Evolutionary conservation across 352 stramenopile genomes (phyloP).

Genomic region (Globisporangium echinulatum): DNA sequence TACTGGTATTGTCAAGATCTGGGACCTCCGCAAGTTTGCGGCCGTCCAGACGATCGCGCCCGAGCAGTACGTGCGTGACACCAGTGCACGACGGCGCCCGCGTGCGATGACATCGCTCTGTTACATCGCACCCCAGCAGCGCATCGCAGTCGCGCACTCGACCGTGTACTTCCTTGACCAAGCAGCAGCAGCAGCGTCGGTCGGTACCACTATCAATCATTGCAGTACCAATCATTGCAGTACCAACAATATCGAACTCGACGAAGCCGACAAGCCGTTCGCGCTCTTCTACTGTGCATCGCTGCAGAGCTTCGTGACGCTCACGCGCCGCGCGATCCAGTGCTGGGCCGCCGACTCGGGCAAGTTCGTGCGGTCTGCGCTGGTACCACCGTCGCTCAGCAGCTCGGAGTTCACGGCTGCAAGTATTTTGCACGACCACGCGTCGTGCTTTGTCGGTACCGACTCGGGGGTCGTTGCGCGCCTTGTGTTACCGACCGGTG

Average conservation of each 20-base stretch:
- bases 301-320: conserved; percentile 23
- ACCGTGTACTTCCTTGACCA: conserved; percentile 49
- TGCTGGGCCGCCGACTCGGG: conserved; percentile 24
- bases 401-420: conserved; percentile 26
- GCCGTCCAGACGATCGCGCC: conserved; percentile 30
- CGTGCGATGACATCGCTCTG: conserved; percentile 25
- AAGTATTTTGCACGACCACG: conserved; percentile 24
- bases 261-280: conserved; percentile 28
- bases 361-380: conserved; percentile 12
- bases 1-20: conserved; percentile 46
- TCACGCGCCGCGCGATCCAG: conserved; percentile 24
- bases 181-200: neutral
- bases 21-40: conserved; percentile 44
- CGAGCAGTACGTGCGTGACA: conserved; percentile 26
- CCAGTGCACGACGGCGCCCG: conserved; percentile 1
- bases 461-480: conserved; percentile 32
- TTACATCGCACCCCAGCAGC: conserved; percentile 23
- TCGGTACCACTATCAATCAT: no score
- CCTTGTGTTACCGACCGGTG: conserved; percentile 25
- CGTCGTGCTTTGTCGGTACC: conserved; percentile 38
- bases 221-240: neutral
- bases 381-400: conserved; percentile 10
- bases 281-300: conserved; percentile 22
- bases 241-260: conserved; percentile 4
- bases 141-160: conserved; percentile 44